These are phyloP conservation scores for Colletotrichum navitas DNA, from an alignment of 2,329 filamentous ascomycete genomes.

Conservation along the genomic window DNA sequence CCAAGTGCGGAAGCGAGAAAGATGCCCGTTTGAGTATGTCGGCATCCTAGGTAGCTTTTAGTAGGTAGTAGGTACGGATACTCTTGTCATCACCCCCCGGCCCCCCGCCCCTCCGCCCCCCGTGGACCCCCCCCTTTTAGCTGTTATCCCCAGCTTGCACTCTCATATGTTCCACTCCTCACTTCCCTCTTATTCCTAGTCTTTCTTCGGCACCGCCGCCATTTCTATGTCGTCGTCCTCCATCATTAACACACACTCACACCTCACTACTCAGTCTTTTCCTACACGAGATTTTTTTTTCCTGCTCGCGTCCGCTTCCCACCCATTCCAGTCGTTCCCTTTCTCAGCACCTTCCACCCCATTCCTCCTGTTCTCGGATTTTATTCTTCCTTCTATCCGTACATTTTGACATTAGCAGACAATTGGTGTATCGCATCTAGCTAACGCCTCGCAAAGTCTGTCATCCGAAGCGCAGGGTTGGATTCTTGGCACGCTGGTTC, in stretches of 20 bases:
- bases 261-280: slow-evolving; percentile 10
- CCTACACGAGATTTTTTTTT: slow-evolving; percentile 11
- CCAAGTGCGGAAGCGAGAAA: slow-evolving; percentile 42
- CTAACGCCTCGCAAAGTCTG: slow-evolving; percentile 23
- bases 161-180: slow-evolving; percentile 1
- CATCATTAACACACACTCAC: neutral
- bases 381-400: slow-evolving; percentile 9
- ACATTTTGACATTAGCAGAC: slow-evolving; percentile 12
- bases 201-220: neutral
- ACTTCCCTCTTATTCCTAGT: slow-evolving; percentile 31
- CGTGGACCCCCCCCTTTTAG: slow-evolving; percentile 1
- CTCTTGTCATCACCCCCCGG: slow-evolving; percentile 19
- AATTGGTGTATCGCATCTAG: slow-evolving; percentile 33
- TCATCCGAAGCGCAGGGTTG: slow-evolving; percentile 34
- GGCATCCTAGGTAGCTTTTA: slow-evolving; percentile 8
- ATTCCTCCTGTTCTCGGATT: slow-evolving; percentile 25
- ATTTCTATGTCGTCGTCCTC: neutral
- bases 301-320: neutral
- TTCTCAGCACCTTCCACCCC: neutral
- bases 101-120: slow-evolving; percentile 13
- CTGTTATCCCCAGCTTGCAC: slow-evolving; percentile 4
- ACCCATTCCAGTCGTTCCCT: slow-evolving; percentile 25
- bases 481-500: slow-evolving; percentile 29
- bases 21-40: slow-evolving; percentile 40
- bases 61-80: neutral